phyloP scores from a whole-genome alignment of 129 eudicot genomes.

The Pittosporum tobira region DNA sequence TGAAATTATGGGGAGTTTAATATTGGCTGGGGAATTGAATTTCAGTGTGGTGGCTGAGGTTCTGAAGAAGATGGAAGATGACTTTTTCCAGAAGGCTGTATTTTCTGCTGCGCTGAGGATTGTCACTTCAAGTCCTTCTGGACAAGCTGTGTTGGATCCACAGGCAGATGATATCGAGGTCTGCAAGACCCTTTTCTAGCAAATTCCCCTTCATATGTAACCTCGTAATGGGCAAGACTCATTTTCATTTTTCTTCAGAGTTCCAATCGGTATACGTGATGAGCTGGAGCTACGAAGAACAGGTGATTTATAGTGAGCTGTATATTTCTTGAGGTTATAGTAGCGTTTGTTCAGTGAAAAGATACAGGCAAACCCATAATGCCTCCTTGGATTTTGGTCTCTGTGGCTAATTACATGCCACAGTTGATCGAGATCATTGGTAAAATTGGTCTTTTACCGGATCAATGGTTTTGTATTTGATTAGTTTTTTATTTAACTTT shows the following conservation, averaged over 20 bases:
- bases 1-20: slow-evolving; percentile 51
- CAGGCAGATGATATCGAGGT: slow-evolving; percentile 66
- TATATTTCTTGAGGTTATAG: slow-evolving; percentile 51
- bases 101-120: slow-evolving; percentile 35
- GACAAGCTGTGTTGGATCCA: slow-evolving; percentile 46
- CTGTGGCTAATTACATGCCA: slow-evolving; percentile 18
- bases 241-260: not conserved
- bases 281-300: slow-evolving; percentile 23
- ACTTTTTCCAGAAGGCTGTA: slow-evolving; percentile 48
- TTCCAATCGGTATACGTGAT: slow-evolving; percentile 1
- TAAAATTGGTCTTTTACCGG: slow-evolving; percentile 16
- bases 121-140: slow-evolving; percentile 34
- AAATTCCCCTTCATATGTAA: not conserved
- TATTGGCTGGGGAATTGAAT: slow-evolving; percentile 58
- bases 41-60: slow-evolving; percentile 60
- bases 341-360: slow-evolving; percentile 30
- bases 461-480: slow-evolving; percentile 28
- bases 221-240: slow-evolving; percentile 4
- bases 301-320: slow-evolving; percentile 36
- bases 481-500: slow-evolving; percentile 27
- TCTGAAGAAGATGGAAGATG: slow-evolving; percentile 60
- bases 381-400: slow-evolving; percentile 42
- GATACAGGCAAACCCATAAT: slow-evolving; percentile 17
- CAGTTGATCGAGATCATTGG: slow-evolving; percentile 18
- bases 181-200: slow-evolving; percentile 56